These are phyloP conservation scores for Spizellomyces sp. DNA, from an alignment of 192 early-diverging fungal genomes.

Conservation along the genomic window DNA sequence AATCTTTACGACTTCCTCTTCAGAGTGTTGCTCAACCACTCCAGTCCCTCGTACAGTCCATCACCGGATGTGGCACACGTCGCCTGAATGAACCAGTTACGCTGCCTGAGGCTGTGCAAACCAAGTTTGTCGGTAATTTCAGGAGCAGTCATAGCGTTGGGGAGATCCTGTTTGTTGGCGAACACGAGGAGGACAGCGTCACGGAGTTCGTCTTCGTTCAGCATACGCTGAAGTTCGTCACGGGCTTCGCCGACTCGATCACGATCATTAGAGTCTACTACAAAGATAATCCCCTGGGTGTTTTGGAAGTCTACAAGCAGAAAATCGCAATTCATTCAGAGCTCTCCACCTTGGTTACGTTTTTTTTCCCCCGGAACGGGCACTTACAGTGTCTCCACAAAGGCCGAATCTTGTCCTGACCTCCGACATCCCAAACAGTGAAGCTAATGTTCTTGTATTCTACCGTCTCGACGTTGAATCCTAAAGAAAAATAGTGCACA, in stretches of 20 bases:
- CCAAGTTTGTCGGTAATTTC: constrained; percentile 95
- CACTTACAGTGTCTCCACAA: constrained; percentile 94
- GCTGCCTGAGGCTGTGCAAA: constrained; percentile 76
- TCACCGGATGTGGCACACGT: constrained; percentile 92
- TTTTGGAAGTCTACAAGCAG: constrained; percentile 86
- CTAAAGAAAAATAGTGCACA: constrained; percentile 37
- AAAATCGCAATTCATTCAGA: neutral
- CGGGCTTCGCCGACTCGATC: constrained; percentile 91
- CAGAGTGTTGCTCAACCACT: constrained; percentile 75
- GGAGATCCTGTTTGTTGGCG: constrained; percentile 99
- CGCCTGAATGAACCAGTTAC: constrained; percentile 93
- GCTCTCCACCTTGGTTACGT: no score
- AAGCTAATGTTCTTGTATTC: constrained; percentile 99
- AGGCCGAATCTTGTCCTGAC: constrained; percentile 97
- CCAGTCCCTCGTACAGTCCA: constrained; percentile 96
- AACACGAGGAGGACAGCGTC: constrained; percentile 89
- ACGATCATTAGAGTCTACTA: constrained; percentile 96
- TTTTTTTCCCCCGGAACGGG: neutral
- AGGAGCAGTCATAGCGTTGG: constrained; percentile 91
- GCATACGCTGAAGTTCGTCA: constrained; percentile 92
- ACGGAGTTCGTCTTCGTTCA: constrained; percentile 94
- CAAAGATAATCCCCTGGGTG: constrained; percentile 95
- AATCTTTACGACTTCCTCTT: constrained; percentile 15
- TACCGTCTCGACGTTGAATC: constrained; percentile 98
- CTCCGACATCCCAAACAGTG: constrained; percentile 98